Conservation (phyloP, 2,329 filamentous ascomycete species). For the Clarireedia paspali region DNA sequence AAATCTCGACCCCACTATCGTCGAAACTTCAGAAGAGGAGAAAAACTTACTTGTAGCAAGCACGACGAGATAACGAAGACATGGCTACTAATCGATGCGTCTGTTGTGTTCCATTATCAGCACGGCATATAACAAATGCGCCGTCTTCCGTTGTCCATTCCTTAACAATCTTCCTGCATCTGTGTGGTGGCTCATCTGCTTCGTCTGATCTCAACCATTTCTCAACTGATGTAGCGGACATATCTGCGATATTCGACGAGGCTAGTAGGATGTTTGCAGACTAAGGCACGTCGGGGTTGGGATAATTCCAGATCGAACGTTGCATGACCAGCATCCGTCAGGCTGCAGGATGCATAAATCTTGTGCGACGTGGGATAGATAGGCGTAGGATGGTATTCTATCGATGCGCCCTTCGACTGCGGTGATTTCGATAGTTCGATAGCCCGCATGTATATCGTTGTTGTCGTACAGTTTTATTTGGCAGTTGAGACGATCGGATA, state of each 20-base stretch:
- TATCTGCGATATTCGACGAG: constrained; percentile 15
- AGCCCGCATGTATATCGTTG: background rate
- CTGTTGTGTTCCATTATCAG: constrained; percentile 31
- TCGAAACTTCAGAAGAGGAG: background rate
- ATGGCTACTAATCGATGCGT: constrained; percentile 39
- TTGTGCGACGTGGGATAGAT: constrained; percentile 21
- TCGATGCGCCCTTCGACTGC: background rate
- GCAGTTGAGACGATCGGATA: constrained; percentile 7
- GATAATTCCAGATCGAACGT: constrained; percentile 19
- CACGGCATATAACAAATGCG: constrained; percentile 30
- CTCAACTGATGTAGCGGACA: constrained; percentile 28
- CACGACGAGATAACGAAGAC: constrained; percentile 75
- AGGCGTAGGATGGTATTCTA: constrained; percentile 4
- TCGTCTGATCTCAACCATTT: constrained; percentile 26
- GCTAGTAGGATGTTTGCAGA: constrained; percentile 13
- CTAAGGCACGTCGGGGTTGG: constrained; percentile 12
- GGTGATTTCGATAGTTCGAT: constrained; percentile 1
- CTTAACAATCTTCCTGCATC: constrained; percentile 28
- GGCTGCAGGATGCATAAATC: constrained; percentile 29
- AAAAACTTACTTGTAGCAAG: constrained; percentile 46
- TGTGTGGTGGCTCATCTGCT: constrained; percentile 27
- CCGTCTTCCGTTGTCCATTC: constrained; percentile 28
- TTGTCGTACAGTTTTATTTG: background rate
- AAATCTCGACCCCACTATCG: background rate
- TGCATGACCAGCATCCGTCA: constrained; percentile 27